Conservation (phyloP, 345 rosid species). For the Moringa oleifera region DNA sequence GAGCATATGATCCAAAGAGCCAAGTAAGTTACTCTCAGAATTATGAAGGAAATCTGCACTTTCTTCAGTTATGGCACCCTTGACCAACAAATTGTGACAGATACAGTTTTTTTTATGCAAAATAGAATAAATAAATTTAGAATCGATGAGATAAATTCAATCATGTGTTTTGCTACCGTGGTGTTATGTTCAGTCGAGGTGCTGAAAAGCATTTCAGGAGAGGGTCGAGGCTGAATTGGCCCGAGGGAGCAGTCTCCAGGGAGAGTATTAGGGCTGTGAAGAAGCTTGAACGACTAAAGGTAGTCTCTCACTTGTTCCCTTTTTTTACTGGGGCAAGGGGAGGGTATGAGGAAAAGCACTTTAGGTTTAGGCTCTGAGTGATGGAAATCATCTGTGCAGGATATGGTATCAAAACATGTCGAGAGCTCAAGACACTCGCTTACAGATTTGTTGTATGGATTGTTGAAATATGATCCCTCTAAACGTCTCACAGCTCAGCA, state of each 20-base stretch:
- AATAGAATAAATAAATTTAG: neutral
- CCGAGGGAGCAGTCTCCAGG: slow-evolving; percentile 79
- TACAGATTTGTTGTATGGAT: slow-evolving; percentile 49
- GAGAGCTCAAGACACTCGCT: slow-evolving; percentile 42
- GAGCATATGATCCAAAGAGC: slow-evolving; percentile 54
- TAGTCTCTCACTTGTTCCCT: slow-evolving; percentile 5
- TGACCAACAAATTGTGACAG: neutral
- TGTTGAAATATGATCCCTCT: slow-evolving; percentile 60
- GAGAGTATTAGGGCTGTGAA: slow-evolving; percentile 80
- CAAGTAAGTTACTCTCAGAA: slow-evolving; percentile 24
- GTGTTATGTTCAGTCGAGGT: slow-evolving; percentile 39
- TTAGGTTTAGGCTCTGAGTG: too few species aligned
- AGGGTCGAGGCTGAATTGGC: slow-evolving; percentile 70
- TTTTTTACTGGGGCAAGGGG: neutral
- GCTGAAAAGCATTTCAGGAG: slow-evolving; percentile 69
- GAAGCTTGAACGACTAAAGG: slow-evolving; percentile 64
- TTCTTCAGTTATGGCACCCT: too few species aligned
- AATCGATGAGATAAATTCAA: neutral
- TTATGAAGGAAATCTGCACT: too few species aligned
- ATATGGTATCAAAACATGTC: slow-evolving; percentile 43
- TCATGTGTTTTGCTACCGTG: neutral
- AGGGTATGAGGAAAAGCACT: neutral
- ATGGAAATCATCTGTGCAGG: too few species aligned
- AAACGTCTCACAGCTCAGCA: slow-evolving; percentile 60
- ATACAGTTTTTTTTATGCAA: neutral